Percentiles rank a stretch among this genome's conserved stretches.
These are phyloP conservation scores for Candida multigemmis DNA, from an alignment of 805 yeast species.

Conservation along the genomic window DNA sequence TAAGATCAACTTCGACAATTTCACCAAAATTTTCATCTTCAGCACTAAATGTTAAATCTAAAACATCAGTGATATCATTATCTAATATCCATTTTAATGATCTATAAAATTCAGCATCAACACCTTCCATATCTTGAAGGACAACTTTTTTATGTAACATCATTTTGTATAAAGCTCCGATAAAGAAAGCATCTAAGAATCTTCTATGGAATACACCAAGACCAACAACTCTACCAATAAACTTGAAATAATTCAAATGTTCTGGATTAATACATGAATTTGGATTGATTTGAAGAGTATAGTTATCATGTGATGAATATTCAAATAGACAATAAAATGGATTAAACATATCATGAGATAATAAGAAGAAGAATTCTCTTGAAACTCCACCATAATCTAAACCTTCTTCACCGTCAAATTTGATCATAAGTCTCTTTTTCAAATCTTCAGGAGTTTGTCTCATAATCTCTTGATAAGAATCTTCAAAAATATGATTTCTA, in stretches of 20 bases:
- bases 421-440: slow-evolving; percentile 95
- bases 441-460: slow-evolving; percentile 97
- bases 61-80: slow-evolving; percentile 75
- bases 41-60: slow-evolving; percentile 82
- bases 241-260: slow-evolving; percentile 94
- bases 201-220: slow-evolving; percentile 97
- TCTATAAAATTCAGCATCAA: slow-evolving; percentile 93
- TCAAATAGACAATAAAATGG: slow-evolving; percentile 97
- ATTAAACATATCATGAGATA: slow-evolving; percentile 97
- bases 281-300: slow-evolving; percentile 95
- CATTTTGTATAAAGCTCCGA: slow-evolving; percentile 97
- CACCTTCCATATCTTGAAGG: slow-evolving; percentile 96
- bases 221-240: slow-evolving; percentile 97
- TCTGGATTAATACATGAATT: slow-evolving; percentile 96
- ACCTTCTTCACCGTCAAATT: slow-evolving; percentile 99
- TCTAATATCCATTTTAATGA: slow-evolving; percentile 94
- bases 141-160: slow-evolving; percentile 92
- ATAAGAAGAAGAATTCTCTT: slow-evolving; percentile 91
- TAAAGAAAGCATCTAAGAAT: slow-evolving; percentile 95
- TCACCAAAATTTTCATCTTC: slow-evolving; percentile 95
- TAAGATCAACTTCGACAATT: slow-evolving; percentile 79
- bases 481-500: slow-evolving; percentile 94
- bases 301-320: slow-evolving; percentile 96
- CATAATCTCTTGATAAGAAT: slow-evolving; percentile 97
- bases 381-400: slow-evolving; percentile 99